Base-by-base conservation (phyloP, 2,329 filamentous ascomycete genomes). In the Tolypocladium nubicola region DNA sequence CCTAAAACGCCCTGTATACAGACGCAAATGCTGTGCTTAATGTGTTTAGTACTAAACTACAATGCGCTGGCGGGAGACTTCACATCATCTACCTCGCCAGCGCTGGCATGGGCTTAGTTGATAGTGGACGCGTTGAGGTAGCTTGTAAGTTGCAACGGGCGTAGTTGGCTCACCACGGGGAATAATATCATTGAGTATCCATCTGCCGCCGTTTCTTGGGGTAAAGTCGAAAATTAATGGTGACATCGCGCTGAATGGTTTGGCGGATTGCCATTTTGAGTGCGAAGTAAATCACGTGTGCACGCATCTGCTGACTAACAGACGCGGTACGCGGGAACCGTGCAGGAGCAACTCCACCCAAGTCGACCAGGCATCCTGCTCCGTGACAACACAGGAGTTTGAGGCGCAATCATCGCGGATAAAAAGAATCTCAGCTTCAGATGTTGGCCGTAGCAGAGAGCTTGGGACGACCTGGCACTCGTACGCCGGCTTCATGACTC, bases 401-500 rank as follows among this genome's bases (percentile, higher is more conserved):
- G 19, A n/a, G 10, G 47, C 26, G 11, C 47, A 11, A 21, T 30
- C 16, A 52, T 52, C 23, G 47, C 47, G 47, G 16, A 50, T 38
- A 16, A 45, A 6, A 38, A 39, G 52, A 10, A 37, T 19, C 13
- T 38, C 35, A 8, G 13, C 23, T 14, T 49, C 57, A 56, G 47
- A 61, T 62, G 57, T 39, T 52, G 40, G 41, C 38, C 40, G 16
- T 39, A 19, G 7, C 58, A 59, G 57, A 37, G 61, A 54, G 58
- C 62, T 60, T 64, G 59, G 60, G 52, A 62, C 59, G 55, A 58
- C 61, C 61, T 62, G 64, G 61, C 58, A 62, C 52, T 55, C 55
- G 40, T 41, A 56, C 59, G 64, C 70, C 70, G 75, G 67, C 74
- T 79, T 78, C 74, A 84, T 84, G 81, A 84, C 81, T 74, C 79